Conservation (phyloP, 176 grass and related monocot species). For the Ampelocalamus luodianensis region DNA sequence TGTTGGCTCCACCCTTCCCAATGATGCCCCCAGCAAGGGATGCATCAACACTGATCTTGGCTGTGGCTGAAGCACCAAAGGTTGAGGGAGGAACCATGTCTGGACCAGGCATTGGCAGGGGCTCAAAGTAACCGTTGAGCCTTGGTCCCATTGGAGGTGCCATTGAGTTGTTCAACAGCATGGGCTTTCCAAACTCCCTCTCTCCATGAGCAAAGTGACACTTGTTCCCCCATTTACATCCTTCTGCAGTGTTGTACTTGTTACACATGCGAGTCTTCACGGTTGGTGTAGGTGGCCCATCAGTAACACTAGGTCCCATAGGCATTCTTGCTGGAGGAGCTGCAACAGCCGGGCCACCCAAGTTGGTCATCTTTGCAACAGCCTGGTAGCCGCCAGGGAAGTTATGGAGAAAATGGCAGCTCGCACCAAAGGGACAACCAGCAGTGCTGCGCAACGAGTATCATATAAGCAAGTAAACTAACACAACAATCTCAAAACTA, state of each 20-base stretch:
- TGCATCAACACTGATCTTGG: constrained; percentile 93
- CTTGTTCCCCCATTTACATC: constrained; percentile 91
- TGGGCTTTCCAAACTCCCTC: constrained; percentile 78
- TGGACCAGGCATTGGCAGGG: constrained; percentile 43
- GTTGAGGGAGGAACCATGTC: constrained; percentile 60
- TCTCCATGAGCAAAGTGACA: constrained; percentile 96
- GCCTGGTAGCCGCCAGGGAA: constrained; percentile 83
- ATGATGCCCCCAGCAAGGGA: constrained; percentile 92
- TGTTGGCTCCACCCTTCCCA: constrained; percentile 86
- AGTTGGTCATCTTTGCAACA: constrained; percentile 83
- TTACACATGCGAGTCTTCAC: constrained; percentile 82
- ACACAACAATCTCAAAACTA: not conserved
- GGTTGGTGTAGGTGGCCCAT: constrained; percentile 49
- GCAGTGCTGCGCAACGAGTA: constrained; percentile 61
- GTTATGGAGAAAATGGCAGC: constrained; percentile 90
- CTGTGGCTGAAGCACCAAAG: constrained; percentile 90
- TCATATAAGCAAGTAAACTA: constrained; percentile 37
- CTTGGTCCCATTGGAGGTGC: constrained; percentile 60
- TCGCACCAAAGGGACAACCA: constrained; percentile 86
- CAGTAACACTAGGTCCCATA: constrained; percentile 43
- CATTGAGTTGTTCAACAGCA: constrained; percentile 56
- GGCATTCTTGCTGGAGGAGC: constrained; percentile 61
- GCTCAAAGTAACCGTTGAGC: constrained; percentile 44
- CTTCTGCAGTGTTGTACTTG: constrained; percentile 92
- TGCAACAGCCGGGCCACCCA: constrained; percentile 50